Base-by-base conservation (phyloP, 192 early-diverging fungal species). In the Coemansia sp. region DNA sequence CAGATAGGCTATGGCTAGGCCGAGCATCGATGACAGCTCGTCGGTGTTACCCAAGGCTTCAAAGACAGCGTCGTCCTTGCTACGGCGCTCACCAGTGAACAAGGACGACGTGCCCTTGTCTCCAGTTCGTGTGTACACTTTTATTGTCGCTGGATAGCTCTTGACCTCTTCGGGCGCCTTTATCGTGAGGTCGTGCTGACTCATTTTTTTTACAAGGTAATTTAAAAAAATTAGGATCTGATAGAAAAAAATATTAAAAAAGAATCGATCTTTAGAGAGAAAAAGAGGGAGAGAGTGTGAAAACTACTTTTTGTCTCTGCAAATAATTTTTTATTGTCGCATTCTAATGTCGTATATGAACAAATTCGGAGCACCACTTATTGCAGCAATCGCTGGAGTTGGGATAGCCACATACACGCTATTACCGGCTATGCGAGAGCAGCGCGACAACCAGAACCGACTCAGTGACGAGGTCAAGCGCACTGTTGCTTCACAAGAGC, bases 91-190 rank as follows among this genome's bases (percentile, higher is more conserved):
- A 20, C 97, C 97, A 22, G 92, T 95, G 77, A 88, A 98, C 42
- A 98, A 85, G 0, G 94, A 81, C 0, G 95, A 96, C 12, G 93
- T 93, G 55, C 93, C 94, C 80, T 94, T 93, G 85, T 98, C 97
- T 22, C 97, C 97, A 0, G 95, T 98, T 24, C 92, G 89, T 13
- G 97, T 98, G 85, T 98, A 98, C 44, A 98, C 91, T 54, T 89
- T 91, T 64, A 91, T 77, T 24, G 70, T 84, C 11, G 76, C 74
- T 18, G 77, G 72, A 47, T 85, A 77, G 72, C 72, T 77, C 54
- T 80, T 85, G 63, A 83, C 73, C 64, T 83, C 80, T 22, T 72
- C 66, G 4, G 80, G 80, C 47, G 80, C 69, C 66, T 82, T 76
- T 55, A 55, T 55, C 11, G 52, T 55, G 10, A 71, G 24, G 33